phyloP scores from a whole-genome alignment of 345 rosid genomes.

The Noccaea bulbosa region DNA sequence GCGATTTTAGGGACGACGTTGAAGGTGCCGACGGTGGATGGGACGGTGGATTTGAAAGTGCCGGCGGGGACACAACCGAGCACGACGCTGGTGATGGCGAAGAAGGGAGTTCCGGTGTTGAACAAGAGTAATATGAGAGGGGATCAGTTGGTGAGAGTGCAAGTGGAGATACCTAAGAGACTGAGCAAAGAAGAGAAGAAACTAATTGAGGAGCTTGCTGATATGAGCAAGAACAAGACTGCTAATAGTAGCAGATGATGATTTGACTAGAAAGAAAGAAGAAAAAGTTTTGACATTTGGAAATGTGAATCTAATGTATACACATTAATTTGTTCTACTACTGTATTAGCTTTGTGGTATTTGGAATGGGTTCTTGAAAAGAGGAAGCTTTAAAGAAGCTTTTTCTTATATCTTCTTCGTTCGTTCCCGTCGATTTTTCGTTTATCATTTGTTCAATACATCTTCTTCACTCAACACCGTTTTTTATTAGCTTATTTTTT shows the following conservation, averaged over 20 bases:
- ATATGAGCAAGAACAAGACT: conserved; percentile 82
- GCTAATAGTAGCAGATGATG: conserved; percentile 57
- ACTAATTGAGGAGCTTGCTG: conserved; percentile 86
- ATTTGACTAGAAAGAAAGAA: conserved; percentile 35
- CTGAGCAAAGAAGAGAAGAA: conserved; percentile 88
- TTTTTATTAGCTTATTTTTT: no score
- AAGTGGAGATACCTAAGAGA: conserved; percentile 95
- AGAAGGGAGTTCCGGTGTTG: conserved; percentile 90
- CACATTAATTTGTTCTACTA: conserved; percentile 17
- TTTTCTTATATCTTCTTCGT: no score
- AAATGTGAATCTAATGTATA: conserved; percentile 16
- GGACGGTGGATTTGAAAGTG: conserved; percentile 86
- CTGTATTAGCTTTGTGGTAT: conserved; percentile 2
- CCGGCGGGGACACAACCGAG: conserved; percentile 92
- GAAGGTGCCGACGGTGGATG: conserved; percentile 91
- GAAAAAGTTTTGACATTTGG: conserved; percentile 33
- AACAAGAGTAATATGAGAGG: conserved; percentile 90
- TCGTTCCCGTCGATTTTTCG: no score
- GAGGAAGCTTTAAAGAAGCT: conserved; percentile 1
- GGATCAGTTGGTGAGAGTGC: conserved; percentile 95
- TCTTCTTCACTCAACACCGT: no score
- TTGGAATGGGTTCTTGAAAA: conserved; percentile 18
- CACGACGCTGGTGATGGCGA: conserved; percentile 91
- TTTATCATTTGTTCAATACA: no score
- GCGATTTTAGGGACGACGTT: conserved; percentile 87